A percentile compares a stretch with the other conserved stretches of the same genome.
Conservation (phyloP, 805 yeast species). For the Lachancea cidri region DNA sequence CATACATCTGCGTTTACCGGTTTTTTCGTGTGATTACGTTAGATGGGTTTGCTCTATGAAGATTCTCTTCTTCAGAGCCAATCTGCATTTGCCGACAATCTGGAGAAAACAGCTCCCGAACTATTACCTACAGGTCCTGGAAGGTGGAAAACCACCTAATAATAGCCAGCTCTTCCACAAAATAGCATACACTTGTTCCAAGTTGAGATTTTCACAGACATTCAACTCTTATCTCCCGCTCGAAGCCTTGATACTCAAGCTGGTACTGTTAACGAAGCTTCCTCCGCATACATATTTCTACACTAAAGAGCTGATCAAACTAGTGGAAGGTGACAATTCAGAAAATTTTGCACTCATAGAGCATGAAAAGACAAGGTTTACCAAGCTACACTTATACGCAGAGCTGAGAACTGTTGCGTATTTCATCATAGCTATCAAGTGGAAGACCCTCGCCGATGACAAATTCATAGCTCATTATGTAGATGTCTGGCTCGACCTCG, state of each 20-base stretch:
- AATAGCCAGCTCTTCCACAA: slow-evolving; percentile 34
- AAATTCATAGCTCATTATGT: slow-evolving; percentile 2
- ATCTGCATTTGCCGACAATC: slow-evolving; percentile 36
- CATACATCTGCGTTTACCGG: slow-evolving; percentile 44
- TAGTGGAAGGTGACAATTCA: slow-evolving; percentile 6
- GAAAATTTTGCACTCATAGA: slow-evolving; percentile 11
- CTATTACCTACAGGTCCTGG: slow-evolving; percentile 34
- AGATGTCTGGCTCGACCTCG: slow-evolving; percentile 1
- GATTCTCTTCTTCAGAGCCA: slow-evolving; percentile 46
- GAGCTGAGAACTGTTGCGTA: slow-evolving; percentile 22
- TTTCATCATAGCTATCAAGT: slow-evolving; percentile 20
- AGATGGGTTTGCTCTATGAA: slow-evolving; percentile 38
- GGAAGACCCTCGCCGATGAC: slow-evolving; percentile 17
- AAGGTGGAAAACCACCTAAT: slow-evolving; percentile 38
- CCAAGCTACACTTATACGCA: slow-evolving; percentile 9
- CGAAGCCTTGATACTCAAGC: slow-evolving; percentile 21
- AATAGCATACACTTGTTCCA: slow-evolving; percentile 17
- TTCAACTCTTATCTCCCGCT: slow-evolving; percentile 13
- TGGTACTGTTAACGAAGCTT: slow-evolving; percentile 15
- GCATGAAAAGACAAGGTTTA: slow-evolving; percentile 9
- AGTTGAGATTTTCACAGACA: slow-evolving; percentile 9
- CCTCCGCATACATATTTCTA: slow-evolving; percentile 26
- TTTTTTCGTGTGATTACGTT: slow-evolving; percentile 46
- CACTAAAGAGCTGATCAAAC: slow-evolving; percentile 13
- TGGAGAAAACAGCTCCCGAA: slow-evolving; percentile 37